Evolutionary conservation across 768 basidiomycete genomes (phyloP).

Genomic region (Sutorius australiensis): DNA sequence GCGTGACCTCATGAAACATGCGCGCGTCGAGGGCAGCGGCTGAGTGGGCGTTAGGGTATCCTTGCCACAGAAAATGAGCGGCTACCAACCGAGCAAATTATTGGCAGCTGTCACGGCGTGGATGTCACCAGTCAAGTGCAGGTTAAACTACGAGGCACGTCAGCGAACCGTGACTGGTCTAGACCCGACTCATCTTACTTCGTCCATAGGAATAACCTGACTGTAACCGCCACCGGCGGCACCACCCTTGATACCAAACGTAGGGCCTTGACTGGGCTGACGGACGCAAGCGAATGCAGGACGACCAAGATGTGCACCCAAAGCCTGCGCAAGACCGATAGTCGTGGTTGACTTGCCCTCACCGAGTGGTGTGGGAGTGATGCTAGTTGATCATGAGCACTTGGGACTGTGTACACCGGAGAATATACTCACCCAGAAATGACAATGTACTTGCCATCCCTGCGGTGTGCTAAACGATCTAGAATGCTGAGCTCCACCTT

Average conservation of each 20-base stretch:
- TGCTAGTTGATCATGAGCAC: constrained; percentile 40
- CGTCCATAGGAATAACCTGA: constrained; percentile 99
- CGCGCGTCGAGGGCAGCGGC: constrained; percentile 96
- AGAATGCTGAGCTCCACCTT: constrained; percentile 91
- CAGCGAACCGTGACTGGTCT: neutral
- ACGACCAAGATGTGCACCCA: constrained; percentile 91
- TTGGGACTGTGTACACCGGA: neutral
- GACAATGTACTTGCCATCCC: constrained; percentile 94
- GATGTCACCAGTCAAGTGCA: constrained; percentile 95
- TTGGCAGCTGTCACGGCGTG: constrained; percentile 98
- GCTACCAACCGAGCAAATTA: constrained; percentile 75
- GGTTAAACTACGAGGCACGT: constrained; percentile 65
- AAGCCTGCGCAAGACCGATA: constrained; percentile 92
- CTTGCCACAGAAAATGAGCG: neutral
- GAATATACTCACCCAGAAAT: constrained; percentile 69
- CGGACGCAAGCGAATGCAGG: constrained; percentile 95
- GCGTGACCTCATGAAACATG: constrained; percentile 96
- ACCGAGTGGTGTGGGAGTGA: constrained; percentile 94
- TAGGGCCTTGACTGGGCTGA: constrained; percentile 97
- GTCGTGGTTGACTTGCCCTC: constrained; percentile 99
- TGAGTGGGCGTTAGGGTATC: constrained; percentile 27
- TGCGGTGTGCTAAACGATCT: constrained; percentile 77
- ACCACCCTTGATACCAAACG: constrained; percentile 98
- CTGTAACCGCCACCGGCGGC: constrained; percentile 98
- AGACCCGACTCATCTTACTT: constrained; percentile 42